phyloP scores from a whole-genome alignment of 2,329 filamentous ascomycete genomes.

The Bertia moriformis region DNA sequence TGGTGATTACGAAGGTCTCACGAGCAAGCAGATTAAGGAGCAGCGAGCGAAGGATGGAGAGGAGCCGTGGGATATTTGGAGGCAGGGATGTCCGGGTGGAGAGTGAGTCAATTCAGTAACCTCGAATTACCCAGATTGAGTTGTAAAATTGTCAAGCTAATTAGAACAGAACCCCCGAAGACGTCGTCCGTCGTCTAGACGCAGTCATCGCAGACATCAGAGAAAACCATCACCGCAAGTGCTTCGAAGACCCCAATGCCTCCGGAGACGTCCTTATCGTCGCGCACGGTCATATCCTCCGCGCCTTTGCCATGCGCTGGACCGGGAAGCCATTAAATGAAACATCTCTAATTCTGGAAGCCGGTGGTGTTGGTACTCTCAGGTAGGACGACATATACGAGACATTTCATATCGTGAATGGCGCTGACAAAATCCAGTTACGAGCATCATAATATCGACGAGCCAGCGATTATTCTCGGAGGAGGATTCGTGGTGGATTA shows the following conservation, averaged over 20 bases:
- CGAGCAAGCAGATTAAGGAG: constrained; percentile 51
- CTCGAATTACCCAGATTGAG: not conserved
- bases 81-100: constrained; percentile 72
- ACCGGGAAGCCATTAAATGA: constrained; percentile 61
- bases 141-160: no score
- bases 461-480: constrained; percentile 67
- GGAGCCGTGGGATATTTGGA: constrained; percentile 70
- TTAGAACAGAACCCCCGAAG: constrained; percentile 29
- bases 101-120: constrained; percentile 43
- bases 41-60: constrained; percentile 38
- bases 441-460: constrained; percentile 63
- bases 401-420: not conserved
- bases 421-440: constrained; percentile 35
- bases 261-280: constrained; percentile 63
- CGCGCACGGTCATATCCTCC: constrained; percentile 77
- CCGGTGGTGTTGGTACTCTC: constrained; percentile 68
- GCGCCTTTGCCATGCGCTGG: constrained; percentile 82
- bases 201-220: constrained; percentile 63
- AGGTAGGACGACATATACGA: constrained; percentile 36
- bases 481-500: constrained; percentile 44
- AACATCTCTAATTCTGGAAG: constrained; percentile 70
- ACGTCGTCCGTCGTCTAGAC: constrained; percentile 63
- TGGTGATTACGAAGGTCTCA: constrained; percentile 73
- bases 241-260: constrained; percentile 19
- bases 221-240: constrained; percentile 38